Conservation (phyloP, 495 filamentous ascomycete species). For the Trichodelitschia bisporula region DNA sequence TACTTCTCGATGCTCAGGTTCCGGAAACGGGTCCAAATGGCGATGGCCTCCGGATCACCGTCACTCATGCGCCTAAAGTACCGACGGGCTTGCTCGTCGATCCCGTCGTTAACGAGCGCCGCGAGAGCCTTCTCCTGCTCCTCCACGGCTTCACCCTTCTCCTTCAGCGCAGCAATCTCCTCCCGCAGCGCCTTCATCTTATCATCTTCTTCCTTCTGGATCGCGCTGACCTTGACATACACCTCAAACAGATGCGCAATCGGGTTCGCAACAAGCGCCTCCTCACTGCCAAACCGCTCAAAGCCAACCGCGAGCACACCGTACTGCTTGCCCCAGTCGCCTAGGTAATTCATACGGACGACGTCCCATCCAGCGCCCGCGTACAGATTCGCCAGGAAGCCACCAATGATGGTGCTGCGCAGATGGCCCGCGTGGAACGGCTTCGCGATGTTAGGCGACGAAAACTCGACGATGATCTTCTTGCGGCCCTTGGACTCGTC, state of each 20-base stretch:
- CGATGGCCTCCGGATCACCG: conserved; percentile 46
- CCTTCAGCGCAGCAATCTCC: conserved; percentile 20
- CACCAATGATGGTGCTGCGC: conserved; percentile 52
- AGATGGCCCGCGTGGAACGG: conserved; percentile 52
- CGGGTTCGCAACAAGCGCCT: conserved; percentile 31
- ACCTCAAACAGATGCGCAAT: conserved; percentile 47
- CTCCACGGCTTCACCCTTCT: conserved; percentile 22
- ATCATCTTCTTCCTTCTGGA: conserved; percentile 11
- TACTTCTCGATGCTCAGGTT: conserved; percentile 26
- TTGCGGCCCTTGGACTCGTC: conserved; percentile 15
- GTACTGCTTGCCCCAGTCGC: conserved; percentile 59
- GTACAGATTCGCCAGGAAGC: conserved; percentile 44
- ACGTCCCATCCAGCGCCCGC: conserved; percentile 49
- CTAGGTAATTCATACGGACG: conserved; percentile 47
- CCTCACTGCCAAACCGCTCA: conserved; percentile 36
- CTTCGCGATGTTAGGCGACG: conserved; percentile 54
- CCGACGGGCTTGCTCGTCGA: conserved; percentile 29
- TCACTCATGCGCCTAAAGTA: conserved; percentile 87
- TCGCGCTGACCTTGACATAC: conserved; percentile 37
- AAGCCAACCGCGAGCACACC: conserved; percentile 46
- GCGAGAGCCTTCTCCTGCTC: conserved; percentile 19
- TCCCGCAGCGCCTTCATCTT: conserved; percentile 11
- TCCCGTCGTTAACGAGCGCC: not conserved
- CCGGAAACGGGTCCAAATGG: conserved; percentile 63
- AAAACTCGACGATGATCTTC: conserved; percentile 36